phyloP scores from a whole-genome alignment of 768 basidiomycete genomes.

The Podaxis pistillaris region DNA sequence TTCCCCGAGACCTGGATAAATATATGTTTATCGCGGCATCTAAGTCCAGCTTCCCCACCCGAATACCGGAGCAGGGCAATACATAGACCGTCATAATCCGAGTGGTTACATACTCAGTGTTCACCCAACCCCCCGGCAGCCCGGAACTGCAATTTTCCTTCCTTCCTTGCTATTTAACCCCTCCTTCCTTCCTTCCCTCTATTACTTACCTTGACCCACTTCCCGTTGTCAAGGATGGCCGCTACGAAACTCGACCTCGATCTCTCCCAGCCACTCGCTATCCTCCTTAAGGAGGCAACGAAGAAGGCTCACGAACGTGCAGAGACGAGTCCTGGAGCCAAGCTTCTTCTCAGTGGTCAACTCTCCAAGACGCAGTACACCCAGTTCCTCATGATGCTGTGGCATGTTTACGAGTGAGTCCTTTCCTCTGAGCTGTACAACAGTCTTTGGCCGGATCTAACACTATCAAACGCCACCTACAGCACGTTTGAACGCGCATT shows the following conservation, averaged over 20 bases:
- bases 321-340: slow-evolving; percentile 56
- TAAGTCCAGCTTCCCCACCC: not conserved
- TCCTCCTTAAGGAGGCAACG: slow-evolving; percentile 46
- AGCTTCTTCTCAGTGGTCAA: slow-evolving; percentile 54
- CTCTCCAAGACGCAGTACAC: slow-evolving; percentile 65
- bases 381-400: slow-evolving; percentile 72
- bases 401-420: slow-evolving; percentile 74
- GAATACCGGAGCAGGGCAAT: not conserved
- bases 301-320: slow-evolving; percentile 56
- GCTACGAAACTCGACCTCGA: slow-evolving; percentile 27
- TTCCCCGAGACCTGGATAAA: not conserved
- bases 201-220: not conserved
- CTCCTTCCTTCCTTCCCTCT: slow-evolving; percentile 18
- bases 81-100: not conserved
- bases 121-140: not conserved
- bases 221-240: slow-evolving; percentile 29
- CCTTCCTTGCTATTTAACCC: slow-evolving; percentile 10
- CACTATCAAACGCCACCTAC: not conserved
- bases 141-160: not conserved
- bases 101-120: no score
- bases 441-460: not conserved
- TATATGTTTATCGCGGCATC: no score
- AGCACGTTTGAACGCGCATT: slow-evolving; percentile 59
- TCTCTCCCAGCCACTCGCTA: slow-evolving; percentile 41
- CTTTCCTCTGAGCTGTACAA: not conserved